A percentile compares a stretch with the other conserved stretches of the same genome.
Conservation (phyloP, 805 yeast species). For the Lachancea mirantina region DNA sequence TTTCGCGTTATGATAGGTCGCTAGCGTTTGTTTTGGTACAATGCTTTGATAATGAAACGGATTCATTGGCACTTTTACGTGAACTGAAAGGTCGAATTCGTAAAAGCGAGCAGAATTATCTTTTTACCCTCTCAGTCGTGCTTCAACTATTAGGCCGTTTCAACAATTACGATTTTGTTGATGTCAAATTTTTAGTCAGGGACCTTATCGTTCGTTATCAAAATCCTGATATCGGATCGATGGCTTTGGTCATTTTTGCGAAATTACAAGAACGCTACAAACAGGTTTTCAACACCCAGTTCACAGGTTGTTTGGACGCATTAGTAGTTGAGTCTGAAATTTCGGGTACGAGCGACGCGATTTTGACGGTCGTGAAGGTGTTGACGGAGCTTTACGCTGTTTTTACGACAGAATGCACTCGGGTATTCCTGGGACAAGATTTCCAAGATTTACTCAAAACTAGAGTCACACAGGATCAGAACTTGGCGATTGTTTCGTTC, state of each 20-base stretch:
- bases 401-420: conserved; percentile 23
- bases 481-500: conserved; percentile 26
- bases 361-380: conserved; percentile 16
- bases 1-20: conserved; percentile 15
- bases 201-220: conserved; percentile 18
- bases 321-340: conserved; percentile 23
- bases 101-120: conserved; percentile 16
- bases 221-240: conserved; percentile 16
- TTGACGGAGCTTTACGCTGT: conserved; percentile 26
- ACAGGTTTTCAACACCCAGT: conserved; percentile 15
- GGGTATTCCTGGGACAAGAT: conserved; percentile 24
- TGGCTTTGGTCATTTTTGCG: conserved; percentile 18
- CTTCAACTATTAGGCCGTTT: conserved; percentile 25
- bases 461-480: conserved; percentile 15
- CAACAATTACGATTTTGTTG: conserved; percentile 18
- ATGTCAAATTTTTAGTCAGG: conserved; percentile 21
- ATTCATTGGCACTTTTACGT: conserved; percentile 13
- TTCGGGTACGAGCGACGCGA: conserved; percentile 19
- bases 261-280: conserved; percentile 13
- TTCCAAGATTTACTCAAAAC: conserved; percentile 22
- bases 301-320: conserved; percentile 16
- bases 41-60: conserved; percentile 14
- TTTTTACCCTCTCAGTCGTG: conserved; percentile 18
- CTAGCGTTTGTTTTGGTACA: conserved; percentile 20
- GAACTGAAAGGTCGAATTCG: conserved; percentile 18